Base-by-base conservation (phyloP, 306 rosid genomes). In the Malus orientalis region DNA sequence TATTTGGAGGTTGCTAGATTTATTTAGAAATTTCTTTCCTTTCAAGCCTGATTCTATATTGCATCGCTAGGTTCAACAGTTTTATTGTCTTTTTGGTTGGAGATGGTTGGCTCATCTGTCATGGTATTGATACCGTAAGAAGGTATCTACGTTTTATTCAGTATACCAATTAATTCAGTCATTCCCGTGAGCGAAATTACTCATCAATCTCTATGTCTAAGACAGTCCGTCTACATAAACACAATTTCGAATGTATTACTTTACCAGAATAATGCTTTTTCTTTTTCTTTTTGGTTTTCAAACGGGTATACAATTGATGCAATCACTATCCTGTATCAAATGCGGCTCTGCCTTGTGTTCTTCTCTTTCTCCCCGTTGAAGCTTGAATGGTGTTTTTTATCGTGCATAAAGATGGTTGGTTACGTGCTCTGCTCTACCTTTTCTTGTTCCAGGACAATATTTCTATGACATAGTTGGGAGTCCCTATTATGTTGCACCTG, bases 401-500 rank as follows among this genome's bases (percentile, higher is more conserved):
- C 16, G 4, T 19, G 22, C 18, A 36, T 33, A 9, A 33, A 4
- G 20, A 36, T 36, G 49, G 27, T 33, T 66, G 49, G 4, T 65
- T 65, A 65, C 2, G 62, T 58, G 32, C 47, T 49, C 73, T 12
- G 36, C 32, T 73, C 77, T 59, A 80, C 36, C 69, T 70, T 67
- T 71, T 77, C 47, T 60, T 61, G 68, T 78, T 74, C 78, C 81
- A 93, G 98, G 96, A 77, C 93, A 93, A 86, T 11, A 72, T 66
- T 93, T 90, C 68, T 71, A 53, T 63, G 98, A 93, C 67, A 88
- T 90, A 16, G 94, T 93, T 80, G 98, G 98, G 81, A 93, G 98
- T 84, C 93, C 94, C 42, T 90, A 90, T 80, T 93, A 93, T 78
- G 90, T 93, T 74, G 98, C 98, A 61, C 98, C 98, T 32, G 98